Conservation (phyloP, 192 early-diverging fungal species). For the Rhizoclosmatium sp. region DNA sequence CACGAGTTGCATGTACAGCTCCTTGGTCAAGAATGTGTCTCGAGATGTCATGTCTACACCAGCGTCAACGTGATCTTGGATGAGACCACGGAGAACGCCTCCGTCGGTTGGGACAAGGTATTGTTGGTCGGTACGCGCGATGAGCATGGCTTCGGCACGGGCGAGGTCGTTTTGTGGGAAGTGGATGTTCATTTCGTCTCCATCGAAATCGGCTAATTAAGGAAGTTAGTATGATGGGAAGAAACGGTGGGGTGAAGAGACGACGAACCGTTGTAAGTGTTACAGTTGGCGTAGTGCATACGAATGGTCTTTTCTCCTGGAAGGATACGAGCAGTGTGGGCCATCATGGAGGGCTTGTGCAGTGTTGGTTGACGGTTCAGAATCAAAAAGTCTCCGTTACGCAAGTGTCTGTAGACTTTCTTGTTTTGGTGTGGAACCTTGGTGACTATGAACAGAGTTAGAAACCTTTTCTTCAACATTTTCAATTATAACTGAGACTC, state of each 20-base stretch:
- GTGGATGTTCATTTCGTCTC: conserved; percentile 99
- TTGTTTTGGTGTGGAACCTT: conserved; percentile 81
- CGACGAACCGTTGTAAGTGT: conserved; percentile 48
- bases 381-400: conserved; percentile 96
- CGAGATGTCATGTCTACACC: conserved; percentile 92
- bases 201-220: conserved; percentile 99
- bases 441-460: conserved; percentile 3
- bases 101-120: conserved; percentile 98
- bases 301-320: conserved; percentile 98
- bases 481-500: conserved; percentile 30
- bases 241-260: conserved; percentile 5
- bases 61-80: conserved; percentile 98
- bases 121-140: conserved; percentile 93
- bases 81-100: conserved; percentile 95
- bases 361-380: conserved; percentile 99
- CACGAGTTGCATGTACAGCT: conserved; percentile 93
- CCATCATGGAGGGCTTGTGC: conserved; percentile 99
- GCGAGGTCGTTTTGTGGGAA: conserved; percentile 99
- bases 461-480: neutral
- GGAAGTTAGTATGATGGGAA: conserved; percentile 45
- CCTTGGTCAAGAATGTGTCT: conserved; percentile 86
- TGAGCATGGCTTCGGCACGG: conserved; percentile 93
- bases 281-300: conserved; percentile 96
- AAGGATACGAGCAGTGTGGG: conserved; percentile 92
- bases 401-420: conserved; percentile 95